Evolutionary conservation across 306 rosid species (phyloP).

Genomic region (Medicago arabica): DNA sequence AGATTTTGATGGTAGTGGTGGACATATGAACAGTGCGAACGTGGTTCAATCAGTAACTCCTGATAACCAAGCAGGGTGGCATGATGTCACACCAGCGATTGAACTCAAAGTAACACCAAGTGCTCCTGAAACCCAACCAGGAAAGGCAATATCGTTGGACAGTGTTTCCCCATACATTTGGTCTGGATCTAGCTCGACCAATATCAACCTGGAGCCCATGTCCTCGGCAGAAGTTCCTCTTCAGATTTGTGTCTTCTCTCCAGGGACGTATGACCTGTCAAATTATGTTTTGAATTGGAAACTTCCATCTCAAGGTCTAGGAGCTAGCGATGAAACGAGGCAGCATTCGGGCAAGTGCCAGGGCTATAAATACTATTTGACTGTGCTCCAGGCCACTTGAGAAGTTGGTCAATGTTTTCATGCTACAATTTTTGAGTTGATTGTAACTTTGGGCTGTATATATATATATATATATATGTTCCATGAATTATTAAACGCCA

Average conservation of each 20-base stretch:
- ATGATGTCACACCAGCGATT: conserved; percentile 60
- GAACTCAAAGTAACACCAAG: conserved; percentile 71
- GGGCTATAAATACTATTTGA: conserved; percentile 81
- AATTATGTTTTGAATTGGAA: conserved; percentile 82
- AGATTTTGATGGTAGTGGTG: conserved; percentile 47
- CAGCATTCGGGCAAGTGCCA: conserved; percentile 70
- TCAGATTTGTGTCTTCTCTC: conserved; percentile 85
- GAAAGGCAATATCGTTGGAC: conserved; percentile 53
- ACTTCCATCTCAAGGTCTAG: conserved; percentile 50
- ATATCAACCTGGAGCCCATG: conserved; percentile 61
- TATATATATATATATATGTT: conserved; percentile 46
- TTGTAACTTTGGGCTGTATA: conserved; percentile 51
- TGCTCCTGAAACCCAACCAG: conserved; percentile 48
- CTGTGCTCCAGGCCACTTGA: conserved; percentile 79
- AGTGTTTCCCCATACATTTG: conserved; percentile 76
- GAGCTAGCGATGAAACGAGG: conserved; percentile 42
- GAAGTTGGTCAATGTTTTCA: conserved; percentile 22
- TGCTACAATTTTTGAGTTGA: conserved; percentile 37
- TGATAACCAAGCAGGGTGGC: conserved; percentile 83
- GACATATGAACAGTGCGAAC: conserved; percentile 42
- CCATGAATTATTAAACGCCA: conserved; percentile 48
- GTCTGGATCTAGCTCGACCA: conserved; percentile 88
- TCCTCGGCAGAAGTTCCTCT: conserved; percentile 77
- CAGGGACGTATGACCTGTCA: conserved; percentile 83
- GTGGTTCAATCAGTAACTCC: conserved; percentile 45